Base-by-base conservation (phyloP, 2,329 filamentous ascomycete genomes). In the Alternaria hordeiaustralica region DNA sequence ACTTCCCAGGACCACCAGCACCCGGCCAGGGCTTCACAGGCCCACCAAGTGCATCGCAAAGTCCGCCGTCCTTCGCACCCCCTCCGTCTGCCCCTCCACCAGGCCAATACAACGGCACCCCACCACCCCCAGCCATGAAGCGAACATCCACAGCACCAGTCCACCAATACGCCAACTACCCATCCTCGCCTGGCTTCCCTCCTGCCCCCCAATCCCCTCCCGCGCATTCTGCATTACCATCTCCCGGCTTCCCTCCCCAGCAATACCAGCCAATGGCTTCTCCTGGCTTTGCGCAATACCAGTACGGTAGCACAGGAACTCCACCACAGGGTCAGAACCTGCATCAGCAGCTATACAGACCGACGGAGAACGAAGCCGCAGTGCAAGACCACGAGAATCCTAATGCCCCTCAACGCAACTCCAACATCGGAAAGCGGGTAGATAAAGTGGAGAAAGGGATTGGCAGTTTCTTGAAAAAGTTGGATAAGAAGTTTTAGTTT, bases 401-500 rank as follows among this genome's bases (percentile, higher is more conserved):
- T 4, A 66, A 71, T 10, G 49, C 53, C 26, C 49, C 49, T n/a
- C 67, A 63, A 64, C 71, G 70, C 47, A 76, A 80, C 64, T 86
- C 84, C 80, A 87, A 85, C 75, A 78, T 93, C 28, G 90, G 92
- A 71, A 87, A 89, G 76, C 86, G 87, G 64, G 88, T 90, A 0
- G 88, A 87, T 26, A 85, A 87, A 71, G 71, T 93, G 33, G 91
- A 94, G 81, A 89, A 88, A 77, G 89, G 90, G 1, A 87, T 93
- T 5, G 87, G 88, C 26, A 88, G 89, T 7, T 90, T 93, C 83
- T 79, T 94, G 68, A 93, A 90, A 85, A 92, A 90, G 81, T 86
- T 94, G 79, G 91, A 94, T 82, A 93, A 92, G 87, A 91, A 88
- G 76, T 89, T 90, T 51, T 74, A 67, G 55, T 36, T 15, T 36